Percentiles rank a stretch among this genome's conserved stretches.
These are phyloP conservation scores for Echinochloa phyllopogon DNA, from an alignment of 176 grass and related monocot genomes.

Conservation along the genomic window DNA sequence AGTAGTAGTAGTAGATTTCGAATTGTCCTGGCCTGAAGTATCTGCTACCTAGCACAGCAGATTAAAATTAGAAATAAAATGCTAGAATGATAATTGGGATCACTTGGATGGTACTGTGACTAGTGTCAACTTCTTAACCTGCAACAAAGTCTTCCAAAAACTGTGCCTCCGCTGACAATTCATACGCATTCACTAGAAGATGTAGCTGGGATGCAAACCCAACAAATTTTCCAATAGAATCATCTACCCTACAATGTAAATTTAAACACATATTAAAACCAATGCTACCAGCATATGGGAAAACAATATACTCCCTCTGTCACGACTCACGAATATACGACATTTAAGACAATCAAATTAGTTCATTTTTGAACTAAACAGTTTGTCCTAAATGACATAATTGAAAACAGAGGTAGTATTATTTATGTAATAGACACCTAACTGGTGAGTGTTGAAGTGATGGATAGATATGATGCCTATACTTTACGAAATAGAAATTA, in stretches of 20 bases:
- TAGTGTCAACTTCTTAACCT: conserved; percentile 69
- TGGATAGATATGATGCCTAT: conserved; percentile 14
- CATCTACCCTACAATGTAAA: conserved; percentile 72
- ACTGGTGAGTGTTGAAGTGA: conserved; percentile 28
- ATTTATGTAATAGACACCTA: not conserved
- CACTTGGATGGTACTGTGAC: conserved; percentile 4
- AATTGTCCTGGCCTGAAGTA: conserved; percentile 76
- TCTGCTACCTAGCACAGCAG: conserved; percentile 84
- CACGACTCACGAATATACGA: too few relatives aligned
- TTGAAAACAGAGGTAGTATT: not conserved
- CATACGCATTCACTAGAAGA: conserved; percentile 81
- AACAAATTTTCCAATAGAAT: conserved; percentile 89
- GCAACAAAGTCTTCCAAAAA: conserved; percentile 94
- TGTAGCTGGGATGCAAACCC: conserved; percentile 89
- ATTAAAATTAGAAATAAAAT: conserved; percentile 67
- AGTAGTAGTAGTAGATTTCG: conserved; percentile 60
- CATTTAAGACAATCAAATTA: too few relatives aligned
- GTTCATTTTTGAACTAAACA: too few relatives aligned
- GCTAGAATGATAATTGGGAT: conserved; percentile 13
- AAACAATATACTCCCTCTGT: not conserved
- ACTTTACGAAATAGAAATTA: conserved; percentile 25
- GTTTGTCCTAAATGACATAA: too few relatives aligned
- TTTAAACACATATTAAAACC: conserved; percentile 28
- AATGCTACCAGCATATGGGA: conserved; percentile 31
- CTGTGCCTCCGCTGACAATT: conserved; percentile 67